Percentiles rank a stretch among this genome's conserved stretches.
These are phyloP conservation scores for Candida michaelii DNA, from an alignment of 805 yeast species.

Conservation along the genomic window DNA sequence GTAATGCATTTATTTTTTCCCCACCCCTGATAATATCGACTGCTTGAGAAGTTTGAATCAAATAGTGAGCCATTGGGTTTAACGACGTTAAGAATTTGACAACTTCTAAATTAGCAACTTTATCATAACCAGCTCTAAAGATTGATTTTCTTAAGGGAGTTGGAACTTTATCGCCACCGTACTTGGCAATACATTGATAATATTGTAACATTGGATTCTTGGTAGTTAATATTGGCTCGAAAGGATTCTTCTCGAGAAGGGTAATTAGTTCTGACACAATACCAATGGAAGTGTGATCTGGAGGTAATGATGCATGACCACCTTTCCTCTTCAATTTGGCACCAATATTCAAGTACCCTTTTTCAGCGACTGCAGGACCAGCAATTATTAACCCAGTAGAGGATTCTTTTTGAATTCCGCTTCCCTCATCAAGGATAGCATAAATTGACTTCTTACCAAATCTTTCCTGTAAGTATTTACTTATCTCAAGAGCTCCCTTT, in stretches of 20 bases:
- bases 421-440: constrained; percentile 69
- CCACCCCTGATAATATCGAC: constrained; percentile 36
- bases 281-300: constrained; percentile 80
- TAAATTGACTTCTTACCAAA: constrained; percentile 63
- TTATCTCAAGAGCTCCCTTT: constrained; percentile 59
- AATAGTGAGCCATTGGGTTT: constrained; percentile 24
- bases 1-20: constrained; percentile 41
- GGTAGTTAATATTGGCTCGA: constrained; percentile 42
- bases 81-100: constrained; percentile 22
- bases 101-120: constrained; percentile 15
- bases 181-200: constrained; percentile 64
- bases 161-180: constrained; percentile 30
- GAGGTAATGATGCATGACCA: constrained; percentile 82
- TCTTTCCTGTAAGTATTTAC: constrained; percentile 44
- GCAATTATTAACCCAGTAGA: constrained; percentile 57
- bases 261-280: constrained; percentile 59
- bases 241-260: constrained; percentile 58
- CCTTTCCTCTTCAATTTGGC: constrained; percentile 62
- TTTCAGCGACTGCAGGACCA: constrained; percentile 46
- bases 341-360: constrained; percentile 46
- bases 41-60: constrained; percentile 35
- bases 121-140: constrained; percentile 36
- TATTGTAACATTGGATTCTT: constrained; percentile 60
- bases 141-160: constrained; percentile 26
- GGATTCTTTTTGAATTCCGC: constrained; percentile 34